Evolutionary conservation across 2,329 filamentous ascomycete genomes (phyloP), one percentile per base, ranked within the genome.

Genomic region (Stemphylium beticola): DNA sequence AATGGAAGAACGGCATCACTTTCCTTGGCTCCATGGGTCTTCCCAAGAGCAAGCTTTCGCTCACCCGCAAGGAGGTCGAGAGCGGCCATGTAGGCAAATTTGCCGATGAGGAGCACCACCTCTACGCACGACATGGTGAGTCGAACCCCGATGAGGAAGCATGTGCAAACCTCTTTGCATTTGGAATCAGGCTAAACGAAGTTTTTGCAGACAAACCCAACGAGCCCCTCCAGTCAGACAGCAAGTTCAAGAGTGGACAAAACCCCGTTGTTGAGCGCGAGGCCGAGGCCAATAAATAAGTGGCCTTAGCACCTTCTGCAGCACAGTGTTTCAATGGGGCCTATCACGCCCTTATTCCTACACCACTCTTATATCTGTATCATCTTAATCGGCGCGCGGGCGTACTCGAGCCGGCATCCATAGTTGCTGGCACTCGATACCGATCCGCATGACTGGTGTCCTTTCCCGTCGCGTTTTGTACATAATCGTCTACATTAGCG

Each of bases 1-100:
- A 96, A 76, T 96, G 92, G 92, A 88, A 81, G 71, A 87, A 96
- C 57, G 85, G 79, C 5, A 77, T 88, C 12, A 61, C 73, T 2
- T 88, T 81, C 68, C 75, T 88, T 18, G 79, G 79, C 20, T 85
- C 83, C 37, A 88, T 88, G 86, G 86, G 86, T 41, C 74, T 87
- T 63, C 80, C 78, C 50, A 84, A 81, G 78, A 77, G 75, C 52
- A 85, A 86, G 72, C 76, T 85, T 48, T 72, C 68, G 12, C 71
- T 87, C 55, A 82, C 81, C 3, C 77, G 85, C 55, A 78, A 80
- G 64, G 83, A 88, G 17, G 85, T 88, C 6, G 83, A 87, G 75
- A 78, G 68, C 43, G 85, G 85, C 2, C 61, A 67, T 18, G 68
- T 76, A 14, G 72, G 72, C 40, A 74, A 67, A 62, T 80, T 78